These are phyloP conservation scores for Conoideocrella luteorostrata DNA, from an alignment of 2,329 filamentous ascomycete genomes.

Conservation along the genomic window DNA sequence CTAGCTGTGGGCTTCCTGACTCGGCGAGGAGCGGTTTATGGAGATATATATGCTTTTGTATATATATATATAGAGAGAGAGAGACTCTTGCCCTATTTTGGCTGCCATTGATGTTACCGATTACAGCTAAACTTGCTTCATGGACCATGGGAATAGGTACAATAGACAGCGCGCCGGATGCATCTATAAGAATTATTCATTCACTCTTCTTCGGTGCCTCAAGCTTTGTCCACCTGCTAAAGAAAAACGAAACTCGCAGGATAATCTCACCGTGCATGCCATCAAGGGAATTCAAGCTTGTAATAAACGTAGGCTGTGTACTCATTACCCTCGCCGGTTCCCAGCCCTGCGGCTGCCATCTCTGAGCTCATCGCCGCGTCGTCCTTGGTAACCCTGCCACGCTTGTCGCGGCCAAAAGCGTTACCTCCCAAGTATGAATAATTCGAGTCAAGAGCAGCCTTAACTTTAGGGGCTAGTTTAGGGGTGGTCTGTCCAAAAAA, in stretches of 20 bases:
- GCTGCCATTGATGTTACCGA: not conserved
- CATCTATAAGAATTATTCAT: slow-evolving; percentile 6
- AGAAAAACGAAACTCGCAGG: not conserved
- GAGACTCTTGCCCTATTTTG: not conserved
- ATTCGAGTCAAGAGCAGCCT: slow-evolving; percentile 69
- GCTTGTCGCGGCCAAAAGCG: slow-evolving; percentile 89
- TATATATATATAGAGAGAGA: slow-evolving; percentile 1
- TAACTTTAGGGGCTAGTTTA: slow-evolving; percentile 77
- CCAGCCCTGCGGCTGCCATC: slow-evolving; percentile 69
- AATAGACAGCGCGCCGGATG: slow-evolving; percentile 23
- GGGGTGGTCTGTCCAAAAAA: slow-evolving; percentile 57
- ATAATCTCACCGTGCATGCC: not conserved
- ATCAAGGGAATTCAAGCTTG: slow-evolving; percentile 69
- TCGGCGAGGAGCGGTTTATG: not conserved
- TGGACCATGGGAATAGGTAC: slow-evolving; percentile 17
- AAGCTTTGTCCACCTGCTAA: not conserved
- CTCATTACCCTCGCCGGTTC: slow-evolving; percentile 65
- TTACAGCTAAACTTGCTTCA: slow-evolving; percentile 4
- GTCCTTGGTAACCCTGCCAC: slow-evolving; percentile 84
- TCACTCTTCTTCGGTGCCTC: not conserved
- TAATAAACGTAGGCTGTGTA: slow-evolving; percentile 98
- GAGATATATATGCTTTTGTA: not conserved
- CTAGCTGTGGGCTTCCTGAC: not conserved
- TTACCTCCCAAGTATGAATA: slow-evolving; percentile 95
- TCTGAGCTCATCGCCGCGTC: slow-evolving; percentile 74